Conservation (phyloP, 2,329 filamentous ascomycete species). For the Metarhizium sp. region DNA sequence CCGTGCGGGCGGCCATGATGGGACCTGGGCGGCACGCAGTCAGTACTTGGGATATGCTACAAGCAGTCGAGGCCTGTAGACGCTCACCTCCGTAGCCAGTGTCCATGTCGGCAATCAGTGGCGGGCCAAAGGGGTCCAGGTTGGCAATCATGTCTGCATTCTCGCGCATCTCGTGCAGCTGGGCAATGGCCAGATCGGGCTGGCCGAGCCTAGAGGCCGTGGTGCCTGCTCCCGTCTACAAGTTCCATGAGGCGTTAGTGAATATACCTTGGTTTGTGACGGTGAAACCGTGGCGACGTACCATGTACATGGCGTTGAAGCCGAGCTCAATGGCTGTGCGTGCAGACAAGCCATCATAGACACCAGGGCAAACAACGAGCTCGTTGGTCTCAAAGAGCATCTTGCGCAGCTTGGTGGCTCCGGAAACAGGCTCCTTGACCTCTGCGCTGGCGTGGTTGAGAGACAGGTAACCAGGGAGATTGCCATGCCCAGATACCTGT, state of each 20-base stretch:
- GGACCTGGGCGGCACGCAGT: constrained; percentile 21
- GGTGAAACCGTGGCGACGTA: constrained; percentile 19
- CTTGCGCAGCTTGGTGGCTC: constrained; percentile 27
- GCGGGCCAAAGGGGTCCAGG: constrained; percentile 42
- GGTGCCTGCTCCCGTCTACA: constrained; percentile 53
- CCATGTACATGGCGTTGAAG: constrained; percentile 60
- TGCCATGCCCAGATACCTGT: not conserved
- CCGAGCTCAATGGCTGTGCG: constrained; percentile 51
- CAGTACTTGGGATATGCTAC: not conserved
- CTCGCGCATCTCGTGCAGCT: constrained; percentile 51
- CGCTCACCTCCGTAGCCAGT: constrained; percentile 44
- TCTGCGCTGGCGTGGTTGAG: constrained; percentile 6
- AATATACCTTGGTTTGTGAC: too few relatives aligned
- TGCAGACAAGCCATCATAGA: constrained; percentile 60
- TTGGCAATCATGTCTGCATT: constrained; percentile 57
- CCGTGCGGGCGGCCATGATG: constrained; percentile 42
- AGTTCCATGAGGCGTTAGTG: not conserved
- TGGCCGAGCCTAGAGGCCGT: constrained; percentile 51
- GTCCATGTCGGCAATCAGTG: constrained; percentile 53
- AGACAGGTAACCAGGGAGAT: constrained; percentile 4
- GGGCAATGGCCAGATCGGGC: constrained; percentile 54
- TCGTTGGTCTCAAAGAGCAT: constrained; percentile 29
- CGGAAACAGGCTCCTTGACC: constrained; percentile 11
- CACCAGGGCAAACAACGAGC: constrained; percentile 51
- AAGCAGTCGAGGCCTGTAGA: not conserved